Percentiles rank a stretch among this genome's conserved stretches.
These are phyloP conservation scores for Blastobotrys aristatus DNA, from an alignment of 1,139 yeast species.

Conservation along the genomic window DNA sequence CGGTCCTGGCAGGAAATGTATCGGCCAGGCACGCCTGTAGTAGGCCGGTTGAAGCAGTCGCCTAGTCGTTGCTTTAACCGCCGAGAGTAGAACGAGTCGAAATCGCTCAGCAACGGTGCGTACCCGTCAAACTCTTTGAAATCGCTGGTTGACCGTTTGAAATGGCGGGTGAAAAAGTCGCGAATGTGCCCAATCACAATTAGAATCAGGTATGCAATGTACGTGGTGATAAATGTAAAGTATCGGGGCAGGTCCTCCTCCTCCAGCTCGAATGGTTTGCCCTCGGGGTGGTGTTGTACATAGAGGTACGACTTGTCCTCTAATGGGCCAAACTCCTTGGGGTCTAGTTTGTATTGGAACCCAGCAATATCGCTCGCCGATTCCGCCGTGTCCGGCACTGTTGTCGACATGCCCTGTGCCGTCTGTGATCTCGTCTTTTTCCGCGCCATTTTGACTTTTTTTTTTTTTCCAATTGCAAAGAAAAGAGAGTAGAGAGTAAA, in stretches of 20 bases:
- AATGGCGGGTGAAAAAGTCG: conserved; percentile 77
- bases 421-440: not conserved
- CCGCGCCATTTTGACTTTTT: not conserved
- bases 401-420: not conserved
- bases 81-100: conserved; percentile 89
- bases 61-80: conserved; percentile 85
- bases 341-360: conserved; percentile 18
- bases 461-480: not conserved
- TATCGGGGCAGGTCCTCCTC: conserved; percentile 79
- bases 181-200: conserved; percentile 85
- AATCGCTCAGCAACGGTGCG: conserved; percentile 94
- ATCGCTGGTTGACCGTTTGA: conserved; percentile 57
- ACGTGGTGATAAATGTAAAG: conserved; percentile 71
- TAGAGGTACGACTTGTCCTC: conserved; percentile 39
- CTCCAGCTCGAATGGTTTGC: conserved; percentile 21
- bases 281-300: conserved; percentile 25
- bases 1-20: conserved; percentile 77
- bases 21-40: conserved; percentile 96
- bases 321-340: conserved; percentile 26
- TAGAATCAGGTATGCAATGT: conserved; percentile 73
- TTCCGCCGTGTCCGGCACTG: not conserved
- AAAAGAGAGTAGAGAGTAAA: not conserved
- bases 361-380: conserved; percentile 1
- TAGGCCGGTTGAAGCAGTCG: conserved; percentile 93
- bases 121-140: conserved; percentile 79